Base-by-base conservation (phyloP, 306 rosid genomes). In the Gillenia trifoliata region DNA sequence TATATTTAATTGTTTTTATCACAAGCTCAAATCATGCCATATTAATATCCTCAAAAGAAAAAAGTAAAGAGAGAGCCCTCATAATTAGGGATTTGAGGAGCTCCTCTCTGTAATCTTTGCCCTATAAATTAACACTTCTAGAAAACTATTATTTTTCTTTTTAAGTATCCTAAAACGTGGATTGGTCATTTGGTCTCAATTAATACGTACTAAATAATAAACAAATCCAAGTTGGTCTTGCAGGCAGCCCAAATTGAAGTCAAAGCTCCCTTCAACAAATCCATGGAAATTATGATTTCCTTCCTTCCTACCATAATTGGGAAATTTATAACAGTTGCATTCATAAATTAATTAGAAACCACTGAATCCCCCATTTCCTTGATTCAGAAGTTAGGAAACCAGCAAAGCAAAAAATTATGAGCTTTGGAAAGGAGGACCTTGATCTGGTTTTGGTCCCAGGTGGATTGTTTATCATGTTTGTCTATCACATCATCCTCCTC, bases 381-480 rank as follows among this genome's bases (percentile, higher is more conserved):
- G 28, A 60, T 11, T 45, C 52, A 41, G 1, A 25, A 31, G 77
- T 7, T 76, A 19, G 66, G 55, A 19, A 15, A 19, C 65, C 20
- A 71, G 36, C 70, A 56, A 56, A 43, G 23, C 52, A 45, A 45
- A 52, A 40, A 45, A 16, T 15, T 1, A 89, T 90, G 96, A 62
- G 20, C 73, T 86, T 88, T 77, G 80, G 82, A 36, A 89, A 85
- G 83, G 84, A 88, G 72, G 74, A 87, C 75, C 82, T 92, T 43
- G 97, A 92, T 77, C 66, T 90, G 83, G 79, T 88, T 52, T 74
- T 92, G 73, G 96, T 90, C 82, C 96, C 96, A 65, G 28, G 60
- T 31, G 92, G 97, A 8, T 81, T 92, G 85, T 69, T 92, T 4
- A 63, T 88, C 78, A 89, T 92, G 96, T 79, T 90, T 69, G 66